These are phyloP conservation scores for Andrographis paniculata DNA, from an alignment of 305 asterid genomes.

Conservation along the genomic window DNA sequence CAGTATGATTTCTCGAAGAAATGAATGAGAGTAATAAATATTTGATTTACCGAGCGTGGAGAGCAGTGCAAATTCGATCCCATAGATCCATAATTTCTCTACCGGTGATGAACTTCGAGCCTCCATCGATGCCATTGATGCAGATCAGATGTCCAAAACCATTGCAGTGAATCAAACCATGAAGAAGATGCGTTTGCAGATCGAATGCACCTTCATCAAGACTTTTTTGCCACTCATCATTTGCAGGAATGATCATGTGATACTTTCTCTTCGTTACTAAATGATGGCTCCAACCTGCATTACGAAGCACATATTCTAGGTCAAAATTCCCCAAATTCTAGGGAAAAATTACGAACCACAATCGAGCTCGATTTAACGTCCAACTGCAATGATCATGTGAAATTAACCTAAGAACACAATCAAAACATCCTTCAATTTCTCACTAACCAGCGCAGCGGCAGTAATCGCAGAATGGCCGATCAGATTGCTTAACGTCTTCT, in stretches of 20 bases:
- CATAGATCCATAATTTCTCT: conserved; percentile 78
- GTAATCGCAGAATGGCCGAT: conserved; percentile 57
- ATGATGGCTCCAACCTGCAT: conserved; percentile 84
- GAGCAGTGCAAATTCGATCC: conserved; percentile 73
- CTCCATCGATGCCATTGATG: conserved; percentile 82
- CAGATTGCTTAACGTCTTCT: conserved; percentile 47
- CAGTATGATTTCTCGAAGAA: background rate
- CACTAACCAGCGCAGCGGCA: conserved; percentile 69
- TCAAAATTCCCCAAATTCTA: conserved; percentile 6
- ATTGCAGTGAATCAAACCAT: conserved; percentile 81
- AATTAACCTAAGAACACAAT: no score
- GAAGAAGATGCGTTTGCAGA: conserved; percentile 59
- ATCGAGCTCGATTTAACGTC: background rate
- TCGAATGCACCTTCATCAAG: conserved; percentile 48
- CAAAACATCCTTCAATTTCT: background rate
- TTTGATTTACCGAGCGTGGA: conserved; percentile 44
- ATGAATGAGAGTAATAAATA: background rate
- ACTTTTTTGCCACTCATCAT: conserved; percentile 59
- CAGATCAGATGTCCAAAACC: conserved; percentile 80
- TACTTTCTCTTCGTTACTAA: conserved; percentile 76
- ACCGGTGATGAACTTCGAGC: conserved; percentile 55
- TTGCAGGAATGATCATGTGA: conserved; percentile 71
- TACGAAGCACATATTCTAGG: no score
- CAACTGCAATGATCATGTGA: no score
- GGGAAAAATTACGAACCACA: conserved; percentile 12